Evolutionary conservation across 345 rosid species (phyloP).

Genomic region (Lumnitzera racemosa): DNA sequence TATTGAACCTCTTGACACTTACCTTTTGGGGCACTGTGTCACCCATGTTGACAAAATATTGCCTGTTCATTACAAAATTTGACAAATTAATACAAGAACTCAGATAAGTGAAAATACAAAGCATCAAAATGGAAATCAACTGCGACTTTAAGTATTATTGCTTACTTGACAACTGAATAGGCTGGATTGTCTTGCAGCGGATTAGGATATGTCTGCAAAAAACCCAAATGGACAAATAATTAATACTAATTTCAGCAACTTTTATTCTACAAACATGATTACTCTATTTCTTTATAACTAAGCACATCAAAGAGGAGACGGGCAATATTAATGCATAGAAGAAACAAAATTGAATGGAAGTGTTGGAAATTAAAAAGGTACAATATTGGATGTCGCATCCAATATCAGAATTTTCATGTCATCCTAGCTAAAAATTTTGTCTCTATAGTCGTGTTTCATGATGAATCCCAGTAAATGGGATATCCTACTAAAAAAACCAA

Average conservation of each 20-base stretch:
- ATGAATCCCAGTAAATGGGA: too few relatives aligned
- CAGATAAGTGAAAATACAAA: not conserved
- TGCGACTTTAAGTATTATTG: not conserved
- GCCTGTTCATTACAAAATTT: constrained; percentile 19
- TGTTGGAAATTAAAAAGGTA: too few relatives aligned
- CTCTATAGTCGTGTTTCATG: too few relatives aligned
- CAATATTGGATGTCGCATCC: too few relatives aligned
- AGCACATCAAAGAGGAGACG: not conserved
- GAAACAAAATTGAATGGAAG: too few relatives aligned
- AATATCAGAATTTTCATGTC: too few relatives aligned
- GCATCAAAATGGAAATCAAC: not conserved
- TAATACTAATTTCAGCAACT: not conserved
- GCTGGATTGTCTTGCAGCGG: constrained; percentile 41
- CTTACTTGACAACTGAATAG: constrained; percentile 38
- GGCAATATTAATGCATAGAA: too few relatives aligned
- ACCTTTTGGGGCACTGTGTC: constrained; percentile 35
- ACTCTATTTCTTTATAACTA: not conserved
- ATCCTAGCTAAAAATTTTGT: too few relatives aligned
- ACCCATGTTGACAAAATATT: constrained; percentile 33
- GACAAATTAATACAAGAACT: not conserved
- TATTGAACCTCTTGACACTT: not conserved
- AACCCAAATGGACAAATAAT: not conserved
- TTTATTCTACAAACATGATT: not conserved
- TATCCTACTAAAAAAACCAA: too few relatives aligned
- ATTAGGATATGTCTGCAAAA: constrained; percentile 30